Base-by-base conservation (phyloP, 169 alveolate genomes). In the Cryptosporidium bovis region DNA sequence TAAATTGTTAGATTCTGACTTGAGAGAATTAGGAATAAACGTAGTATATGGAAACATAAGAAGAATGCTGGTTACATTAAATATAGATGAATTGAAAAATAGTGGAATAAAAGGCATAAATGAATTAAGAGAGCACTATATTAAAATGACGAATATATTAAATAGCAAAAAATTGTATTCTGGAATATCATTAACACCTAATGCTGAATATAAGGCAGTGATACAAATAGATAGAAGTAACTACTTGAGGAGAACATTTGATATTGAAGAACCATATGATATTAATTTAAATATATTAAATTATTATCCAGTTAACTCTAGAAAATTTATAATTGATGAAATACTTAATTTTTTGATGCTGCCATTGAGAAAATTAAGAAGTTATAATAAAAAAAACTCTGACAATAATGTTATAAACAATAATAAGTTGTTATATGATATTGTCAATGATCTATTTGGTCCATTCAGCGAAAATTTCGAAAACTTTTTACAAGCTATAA, bases 41-140 rank as follows among this genome's bases (percentile, higher is more conserved):
- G 33, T 77, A 6, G 51, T 77, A n/a, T 62, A 77, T 44, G 87
- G 87, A 10, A 77, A 77, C 18, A 77, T 77, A 29, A 56, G 87
- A 27, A 56, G 40, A 31, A 77, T 77, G 69, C 24, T 77, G 3
- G 33, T 77, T n/a, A 62, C 71, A 12, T 51, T 69, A n/a, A 53
- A 56, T 31, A 13, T 69, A 64, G 83, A 69, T 31, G 67, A 69
- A 16, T 53, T 69, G n/a, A 69, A 40, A 15, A 51, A 34, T 29
- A 40, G 13, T 1, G 31, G 36, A 34, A 31, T 77, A 7, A 77
- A 27, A 40, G 50, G n/a, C 18, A 60, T 16, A 1, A 46, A 51
- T 1, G 87, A 77, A 55, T 34, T 34, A 5, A 60, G 50, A 40
- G 50, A 16, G 29, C 71, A 77, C 10, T 77, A 58, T 24, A 34